Evolutionary conservation across 148 eudicot genomes (phyloP), one percentile per base, ranked within the genome.

Genomic region (Polygonum aviculare): DNA sequence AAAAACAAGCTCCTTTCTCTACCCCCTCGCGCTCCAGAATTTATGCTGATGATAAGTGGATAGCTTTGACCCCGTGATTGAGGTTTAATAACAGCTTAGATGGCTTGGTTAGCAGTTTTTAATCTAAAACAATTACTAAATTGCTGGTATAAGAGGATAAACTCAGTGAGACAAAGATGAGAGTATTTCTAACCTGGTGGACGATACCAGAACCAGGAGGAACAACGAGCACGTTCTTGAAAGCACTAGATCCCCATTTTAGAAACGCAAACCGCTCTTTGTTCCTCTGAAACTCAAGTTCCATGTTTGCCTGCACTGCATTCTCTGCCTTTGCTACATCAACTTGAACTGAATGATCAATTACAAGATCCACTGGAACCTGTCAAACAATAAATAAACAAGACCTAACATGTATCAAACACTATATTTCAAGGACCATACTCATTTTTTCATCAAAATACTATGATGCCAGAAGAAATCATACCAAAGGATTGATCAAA

Each of bases 131-230:
- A 26, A 26, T 0, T 26, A 26, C 31, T 26, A 26, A 26, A 26
- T 26, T 26, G 31, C 31, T 26, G 31, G 31, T 26, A 26, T 26
- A 26, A 26, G 31, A 26, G 31, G 31, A 26, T 0, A 26, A 26
- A 0, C 1, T 26, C 31, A 26, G 31, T 26, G 31, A 26, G 31
- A 26, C 31, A 26, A 40, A 70, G 72, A 67, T 9, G 44, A 70
- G 7, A 70, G 51, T 15, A 45, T 12, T 74, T 45, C 72, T 79
- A 76, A 94, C 98, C 93, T 94, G 98, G 80, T 94, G 98, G 62
- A 94, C 98, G 74, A 94, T 94, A 82, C 98, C 98, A 81, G 98
- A 94, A 81, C 98, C 98, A 41, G 98, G 97, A 79, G 98, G 98
- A 79, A 91, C 95, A 45, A 94, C 98, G 65, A 94, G 97, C 98